Evolutionary conservation across 1,284 basidiomycete genomes (phyloP).

Genomic region (Trichosporon asahii): DNA sequence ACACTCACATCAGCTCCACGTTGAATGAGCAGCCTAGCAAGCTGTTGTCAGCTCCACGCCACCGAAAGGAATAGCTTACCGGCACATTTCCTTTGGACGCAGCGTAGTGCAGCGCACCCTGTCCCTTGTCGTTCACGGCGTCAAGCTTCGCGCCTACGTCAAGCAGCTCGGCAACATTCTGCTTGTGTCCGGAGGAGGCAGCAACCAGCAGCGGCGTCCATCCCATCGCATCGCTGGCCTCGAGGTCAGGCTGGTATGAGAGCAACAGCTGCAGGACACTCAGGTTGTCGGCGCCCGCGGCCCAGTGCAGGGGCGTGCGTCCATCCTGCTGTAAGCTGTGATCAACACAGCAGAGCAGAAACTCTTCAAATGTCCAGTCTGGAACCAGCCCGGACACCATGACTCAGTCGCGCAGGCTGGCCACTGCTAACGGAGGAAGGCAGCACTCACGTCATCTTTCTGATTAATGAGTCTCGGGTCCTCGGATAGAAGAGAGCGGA

Average conservation of each 20-base stretch:
- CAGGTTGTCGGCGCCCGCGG: slow-evolving; percentile 66
- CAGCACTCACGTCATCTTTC: slow-evolving; percentile 62
- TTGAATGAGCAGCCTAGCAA: slow-evolving; percentile 76
- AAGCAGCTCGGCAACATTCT: slow-evolving; percentile 72
- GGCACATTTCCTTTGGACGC: slow-evolving; percentile 87
- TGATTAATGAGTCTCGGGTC: slow-evolving; percentile 66
- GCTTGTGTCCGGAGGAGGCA: slow-evolving; percentile 61
- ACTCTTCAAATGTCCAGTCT: too few species aligned
- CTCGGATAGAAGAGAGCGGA: slow-evolving; percentile 66
- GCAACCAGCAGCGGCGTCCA: slow-evolving; percentile 89
- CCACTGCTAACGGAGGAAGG: neutral
- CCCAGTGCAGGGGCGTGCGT: slow-evolving; percentile 87
- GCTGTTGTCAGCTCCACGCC: slow-evolving; percentile 57
- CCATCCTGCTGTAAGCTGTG: slow-evolving; percentile 61
- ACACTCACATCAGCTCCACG: slow-evolving; percentile 42
- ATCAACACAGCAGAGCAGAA: too few species aligned
- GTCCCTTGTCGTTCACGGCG: slow-evolving; percentile 75
- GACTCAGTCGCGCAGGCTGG: too few species aligned
- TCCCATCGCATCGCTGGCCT: slow-evolving; percentile 67
- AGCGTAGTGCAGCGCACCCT: slow-evolving; percentile 89
- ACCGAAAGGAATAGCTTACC: slow-evolving; percentile 54
- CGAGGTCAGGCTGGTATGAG: slow-evolving; percentile 65
- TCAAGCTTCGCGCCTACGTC: slow-evolving; percentile 81
- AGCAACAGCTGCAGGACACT: slow-evolving; percentile 71
- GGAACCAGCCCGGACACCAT: too few species aligned